Evolutionary conservation across 1,139 yeast species (phyloP).

Genomic region (Geotrichum phurueaensis): DNA sequence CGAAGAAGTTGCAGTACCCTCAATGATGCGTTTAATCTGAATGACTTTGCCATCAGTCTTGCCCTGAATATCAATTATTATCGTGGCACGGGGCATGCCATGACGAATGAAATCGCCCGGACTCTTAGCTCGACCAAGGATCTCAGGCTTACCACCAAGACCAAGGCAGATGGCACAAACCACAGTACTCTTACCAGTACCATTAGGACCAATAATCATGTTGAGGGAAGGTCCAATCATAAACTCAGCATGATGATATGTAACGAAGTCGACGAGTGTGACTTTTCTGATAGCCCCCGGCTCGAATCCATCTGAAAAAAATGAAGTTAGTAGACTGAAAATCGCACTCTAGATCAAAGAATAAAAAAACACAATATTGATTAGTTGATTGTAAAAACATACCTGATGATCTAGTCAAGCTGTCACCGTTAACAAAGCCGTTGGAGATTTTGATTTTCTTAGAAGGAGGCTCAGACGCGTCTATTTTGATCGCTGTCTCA

Average conservation of each 20-base stretch:
- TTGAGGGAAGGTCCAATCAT: slow-evolving; percentile 77
- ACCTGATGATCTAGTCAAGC: background rate
- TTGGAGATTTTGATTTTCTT: background rate
- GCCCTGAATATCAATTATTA: slow-evolving; percentile 63
- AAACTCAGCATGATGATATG: slow-evolving; percentile 74
- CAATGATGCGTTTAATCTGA: slow-evolving; percentile 44
- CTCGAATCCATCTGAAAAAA: slow-evolving; percentile 23
- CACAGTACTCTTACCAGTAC: slow-evolving; percentile 90
- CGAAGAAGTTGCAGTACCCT: slow-evolving; percentile 40
- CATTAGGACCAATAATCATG: slow-evolving; percentile 95
- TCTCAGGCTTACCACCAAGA: slow-evolving; percentile 71
- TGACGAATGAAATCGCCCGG: slow-evolving; percentile 68
- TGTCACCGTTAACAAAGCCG: background rate
- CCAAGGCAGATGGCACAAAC: slow-evolving; percentile 94
- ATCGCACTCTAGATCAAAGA: background rate
- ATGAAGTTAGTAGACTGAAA: background rate
- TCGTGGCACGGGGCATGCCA: slow-evolving; percentile 51
- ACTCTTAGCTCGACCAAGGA: slow-evolving; percentile 71
- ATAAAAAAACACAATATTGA: background rate
- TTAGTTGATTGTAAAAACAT: background rate
- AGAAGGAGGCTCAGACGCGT: background rate
- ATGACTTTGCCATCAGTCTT: slow-evolving; percentile 33
- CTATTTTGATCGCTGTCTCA: background rate
- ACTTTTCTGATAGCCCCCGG: slow-evolving; percentile 70
- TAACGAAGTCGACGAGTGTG: slow-evolving; percentile 68